Base-by-base conservation (phyloP, 805 yeast species). In the Vanderwaltozyma tropicalis region DNA sequence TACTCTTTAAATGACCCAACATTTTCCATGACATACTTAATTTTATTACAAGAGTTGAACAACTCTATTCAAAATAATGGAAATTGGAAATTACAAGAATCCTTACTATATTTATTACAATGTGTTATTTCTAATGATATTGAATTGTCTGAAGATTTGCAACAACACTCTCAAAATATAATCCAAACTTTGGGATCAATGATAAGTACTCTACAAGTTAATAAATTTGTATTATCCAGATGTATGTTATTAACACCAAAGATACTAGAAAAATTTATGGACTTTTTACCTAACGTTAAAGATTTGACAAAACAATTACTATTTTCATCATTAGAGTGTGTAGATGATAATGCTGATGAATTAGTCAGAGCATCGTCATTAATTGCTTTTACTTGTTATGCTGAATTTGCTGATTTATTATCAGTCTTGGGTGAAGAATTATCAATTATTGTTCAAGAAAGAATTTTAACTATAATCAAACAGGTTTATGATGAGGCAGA, bases 401-500 rank as follows among this genome's bases (percentile, higher is more conserved):
- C 62, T 9, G 60, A 64, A 17, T 71, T 71, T 48, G 47, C 60
- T 1, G 55, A 59, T 9, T 42, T 61, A 24, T 42, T 50, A 17
- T 47, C 60, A 5, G 50, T 57, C 15, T 34, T 56, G 9, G 55
- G 55, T 2, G 26, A 41, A 5, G 42, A 38, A 13, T 32, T 39
- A 7, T 46, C 53, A 21, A 46, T 47, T 22, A 26, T 41, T 9
- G 31, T 48, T 9, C 60, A 57, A 41, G 34, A 39, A 6, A 44
- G 44, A 3, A 44, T 65, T 10, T 51, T 72, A 27, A 32, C 45
- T 1, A 44, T 74, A 0, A 67, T 78, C 10, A 50, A 55, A 3
- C 55, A 68, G 2, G 56, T 89, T 9, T 52, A 71, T 3, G 71
- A 68, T 1, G 80, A 74, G 1, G 72, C 92, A 0, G 82, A 77